Base-by-base conservation (phyloP, 2,329 filamentous ascomycete genomes). In the Arthrobotrys sphaeroides region DNA sequence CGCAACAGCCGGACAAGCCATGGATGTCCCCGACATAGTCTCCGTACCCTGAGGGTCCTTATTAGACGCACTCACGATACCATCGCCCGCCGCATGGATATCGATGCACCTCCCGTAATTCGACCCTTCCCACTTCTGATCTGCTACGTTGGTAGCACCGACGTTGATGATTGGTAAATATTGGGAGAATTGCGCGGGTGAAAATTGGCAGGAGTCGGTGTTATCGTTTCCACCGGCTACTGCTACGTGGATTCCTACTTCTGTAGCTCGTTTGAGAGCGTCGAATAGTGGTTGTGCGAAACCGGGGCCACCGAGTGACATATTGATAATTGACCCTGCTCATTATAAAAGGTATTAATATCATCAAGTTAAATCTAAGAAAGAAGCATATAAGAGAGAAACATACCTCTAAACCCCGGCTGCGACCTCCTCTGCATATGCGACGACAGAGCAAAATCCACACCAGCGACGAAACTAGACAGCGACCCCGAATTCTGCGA, bases 11-110 rank as follows among this genome's bases (percentile, higher is more conserved):
- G 85, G 85, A 57, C 83, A 83, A 7, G 85, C 85, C 87, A 84
- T 84, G 43, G 80, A 84, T 4, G 85, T 87, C 13, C 85, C 85
- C 18, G 81, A 83, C 13, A 86, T 82, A 61, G 82, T 82, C 78
- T 87, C 85, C 78, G 87, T 84, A 73, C 85, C 84, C 16, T 82
- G 85, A 26, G 82, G 84, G 20, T 82, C 83, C 16, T 84, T 85
- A 70, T 84, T 85, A 84, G 85, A 88, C 2, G 86, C 81, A 38
- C 83, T 85, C 13, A 87, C 82, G 61, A 89, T 84, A 75, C 84
- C 79, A 77, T 86, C 83, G 20, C 87, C 87, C 0, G 87, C 87
- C n/a, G 86, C 87, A 79, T 86, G 88, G 78, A 89, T 81, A 79
- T 88, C 87, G 49, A 88, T 84, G 78, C 86, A 85, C 2, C 79